These are phyloP conservation scores for Exophiala oligosperma DNA, from an alignment of 2,329 filamentous ascomycete species.

Conservation along the genomic window DNA sequence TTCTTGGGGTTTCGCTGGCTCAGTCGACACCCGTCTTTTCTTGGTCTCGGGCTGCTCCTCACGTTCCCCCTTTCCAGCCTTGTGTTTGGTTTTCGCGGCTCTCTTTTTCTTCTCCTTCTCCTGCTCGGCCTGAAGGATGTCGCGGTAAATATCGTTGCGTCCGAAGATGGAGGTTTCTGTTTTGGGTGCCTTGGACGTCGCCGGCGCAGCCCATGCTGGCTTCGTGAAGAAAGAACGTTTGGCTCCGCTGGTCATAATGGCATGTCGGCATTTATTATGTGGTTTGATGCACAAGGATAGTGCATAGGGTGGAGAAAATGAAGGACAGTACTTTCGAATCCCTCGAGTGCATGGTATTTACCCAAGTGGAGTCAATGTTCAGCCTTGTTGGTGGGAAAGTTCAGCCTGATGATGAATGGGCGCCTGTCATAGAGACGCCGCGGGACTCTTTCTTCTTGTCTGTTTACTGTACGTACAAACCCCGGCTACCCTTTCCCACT, in stretches of 20 bases:
- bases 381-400: neutral
- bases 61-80: slow-evolving; percentile 20
- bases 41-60: slow-evolving; percentile 31
- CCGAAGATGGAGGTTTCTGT: slow-evolving; percentile 49
- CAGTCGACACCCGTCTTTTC: slow-evolving; percentile 32
- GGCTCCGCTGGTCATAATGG: slow-evolving; percentile 15
- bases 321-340: neutral
- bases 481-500: too few relatives aligned
- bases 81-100: slow-evolving; percentile 32
- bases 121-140: slow-evolving; percentile 45
- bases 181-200: neutral
- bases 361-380: neutral
- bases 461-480: too few relatives aligned
- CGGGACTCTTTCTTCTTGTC: too few relatives aligned
- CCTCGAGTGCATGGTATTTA: neutral
- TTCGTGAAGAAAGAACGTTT: slow-evolving; percentile 58
- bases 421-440: too few relatives aligned
- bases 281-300: neutral
- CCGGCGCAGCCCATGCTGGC: slow-evolving; percentile 46
- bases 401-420: neutral
- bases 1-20: slow-evolving; percentile 33
- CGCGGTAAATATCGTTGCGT: slow-evolving; percentile 48
- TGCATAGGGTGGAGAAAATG: neutral
- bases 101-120: slow-evolving; percentile 35
- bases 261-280: neutral